Conservation (phyloP, 257 asterid species). For the Nicotiana knightiana region DNA sequence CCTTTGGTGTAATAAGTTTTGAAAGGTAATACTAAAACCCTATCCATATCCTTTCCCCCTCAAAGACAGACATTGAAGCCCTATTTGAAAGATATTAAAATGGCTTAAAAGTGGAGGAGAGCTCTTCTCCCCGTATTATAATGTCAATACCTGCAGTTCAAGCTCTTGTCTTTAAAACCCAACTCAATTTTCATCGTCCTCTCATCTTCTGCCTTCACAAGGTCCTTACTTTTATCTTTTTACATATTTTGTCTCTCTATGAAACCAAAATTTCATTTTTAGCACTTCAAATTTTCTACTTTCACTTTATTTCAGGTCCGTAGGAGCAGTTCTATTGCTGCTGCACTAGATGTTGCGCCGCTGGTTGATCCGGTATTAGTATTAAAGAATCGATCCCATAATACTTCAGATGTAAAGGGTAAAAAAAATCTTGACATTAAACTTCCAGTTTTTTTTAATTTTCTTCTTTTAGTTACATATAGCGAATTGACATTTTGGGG, state of each 20-base stretch:
- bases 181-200: conserved; percentile 9
- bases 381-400: conserved; percentile 1
- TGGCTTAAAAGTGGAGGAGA: neutral
- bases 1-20: too few species aligned
- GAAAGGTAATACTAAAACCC: neutral
- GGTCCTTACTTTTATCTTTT: neutral
- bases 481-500: neutral
- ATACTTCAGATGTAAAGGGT: conserved; percentile 11
- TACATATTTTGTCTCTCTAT: neutral
- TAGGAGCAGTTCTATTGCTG: conserved; percentile 12
- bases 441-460: neutral
- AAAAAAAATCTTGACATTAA: neutral
- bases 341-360: conserved; percentile 1
- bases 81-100: neutral
- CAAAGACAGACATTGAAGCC: neutral
- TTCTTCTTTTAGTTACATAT: neutral
- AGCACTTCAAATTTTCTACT: neutral
- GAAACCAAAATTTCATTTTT: neutral
- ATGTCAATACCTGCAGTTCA: conserved; percentile 21
- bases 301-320: conserved; percentile 9
- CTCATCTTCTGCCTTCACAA: conserved; percentile 11
- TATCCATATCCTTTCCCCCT: conserved; percentile 1
- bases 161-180: conserved; percentile 10
- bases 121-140: neutral
- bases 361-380: conserved; percentile 5